These are phyloP conservation scores for Hymenoscyphus albidus DNA, from an alignment of 2,329 filamentous ascomycete species.

Conservation along the genomic window DNA sequence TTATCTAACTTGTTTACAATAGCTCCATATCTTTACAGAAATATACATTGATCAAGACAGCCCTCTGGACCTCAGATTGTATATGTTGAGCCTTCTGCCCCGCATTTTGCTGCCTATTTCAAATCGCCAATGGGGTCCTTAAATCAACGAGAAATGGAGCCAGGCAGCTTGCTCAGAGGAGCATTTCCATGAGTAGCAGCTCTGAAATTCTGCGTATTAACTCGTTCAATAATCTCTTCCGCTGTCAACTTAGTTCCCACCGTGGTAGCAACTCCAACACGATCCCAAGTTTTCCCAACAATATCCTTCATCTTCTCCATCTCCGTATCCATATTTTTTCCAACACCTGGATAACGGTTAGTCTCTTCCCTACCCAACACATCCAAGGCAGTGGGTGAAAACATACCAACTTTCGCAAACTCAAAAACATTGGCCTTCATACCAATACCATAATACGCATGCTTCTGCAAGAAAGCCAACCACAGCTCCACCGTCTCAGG, in stretches of 20 bases:
- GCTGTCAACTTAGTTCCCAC: slow-evolving; percentile 41
- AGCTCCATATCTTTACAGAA: slow-evolving; percentile 9
- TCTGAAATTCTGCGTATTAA: slow-evolving; percentile 48
- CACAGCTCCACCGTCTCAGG: slow-evolving; percentile 85
- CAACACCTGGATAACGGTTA: slow-evolving; percentile 41
- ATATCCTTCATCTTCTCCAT: slow-evolving; percentile 42
- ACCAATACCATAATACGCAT: slow-evolving; percentile 92
- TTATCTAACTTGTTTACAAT: slow-evolving; percentile 8
- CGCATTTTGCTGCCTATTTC: background rate
- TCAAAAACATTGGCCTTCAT: slow-evolving; percentile 99
- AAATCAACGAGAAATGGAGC: background rate
- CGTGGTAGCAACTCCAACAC: slow-evolving; percentile 47
- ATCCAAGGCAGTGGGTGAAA: background rate
- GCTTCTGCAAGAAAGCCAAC: slow-evolving; percentile 87
- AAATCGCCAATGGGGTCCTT: background rate
- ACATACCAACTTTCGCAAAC: slow-evolving; percentile 67
- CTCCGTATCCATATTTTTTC: slow-evolving; percentile 48
- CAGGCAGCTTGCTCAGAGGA: slow-evolving; percentile 24
- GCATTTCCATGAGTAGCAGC: slow-evolving; percentile 28
- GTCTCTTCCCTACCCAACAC: slow-evolving; percentile 2
- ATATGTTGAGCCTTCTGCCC: background rate
- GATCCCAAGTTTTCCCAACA: slow-evolving; percentile 51
- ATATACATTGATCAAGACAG: slow-evolving; percentile 9
- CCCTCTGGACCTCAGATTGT: slow-evolving; percentile 1
- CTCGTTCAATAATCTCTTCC: slow-evolving; percentile 54